phyloP scores from a whole-genome alignment of 1,139 yeast genomes.

The Saccharomyces hybrid region DNA sequence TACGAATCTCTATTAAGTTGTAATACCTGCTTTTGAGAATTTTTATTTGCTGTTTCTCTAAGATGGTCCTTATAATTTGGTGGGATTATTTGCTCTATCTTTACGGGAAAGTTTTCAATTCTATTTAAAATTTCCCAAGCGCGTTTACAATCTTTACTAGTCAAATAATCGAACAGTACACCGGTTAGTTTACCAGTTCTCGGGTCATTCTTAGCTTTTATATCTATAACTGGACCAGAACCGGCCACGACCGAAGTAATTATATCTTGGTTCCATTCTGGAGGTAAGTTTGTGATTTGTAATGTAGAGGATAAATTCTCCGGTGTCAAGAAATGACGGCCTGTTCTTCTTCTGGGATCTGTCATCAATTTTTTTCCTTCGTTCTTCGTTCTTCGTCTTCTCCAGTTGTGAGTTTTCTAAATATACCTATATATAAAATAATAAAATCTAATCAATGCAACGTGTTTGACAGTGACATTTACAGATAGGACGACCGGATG shows the following conservation, averaged over 20 bases:
- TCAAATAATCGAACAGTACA: slow-evolving; percentile 21
- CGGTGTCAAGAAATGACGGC: slow-evolving; percentile 27
- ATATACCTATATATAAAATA: background rate
- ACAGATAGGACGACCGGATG: background rate
- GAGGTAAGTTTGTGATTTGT: slow-evolving; percentile 24
- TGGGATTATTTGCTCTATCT: slow-evolving; percentile 24
- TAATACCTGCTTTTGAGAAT: slow-evolving; percentile 11
- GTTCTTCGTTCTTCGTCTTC: background rate
- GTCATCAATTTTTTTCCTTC: slow-evolving; percentile 11
- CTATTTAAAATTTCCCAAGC: slow-evolving; percentile 21
- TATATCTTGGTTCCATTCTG: slow-evolving; percentile 26
- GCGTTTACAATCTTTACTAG: slow-evolving; percentile 24
- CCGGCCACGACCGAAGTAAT: slow-evolving; percentile 30
- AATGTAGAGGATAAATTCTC: slow-evolving; percentile 26
- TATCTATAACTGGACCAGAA: slow-evolving; percentile 28
- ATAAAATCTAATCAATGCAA: background rate
- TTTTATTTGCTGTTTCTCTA: slow-evolving; percentile 3
- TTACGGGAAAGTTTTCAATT: slow-evolving; percentile 26
- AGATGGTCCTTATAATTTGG: slow-evolving; percentile 14
- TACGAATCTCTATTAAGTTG: slow-evolving; percentile 27
- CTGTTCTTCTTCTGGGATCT: slow-evolving; percentile 29
- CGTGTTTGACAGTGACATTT: background rate
- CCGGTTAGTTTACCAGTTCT: slow-evolving; percentile 25
- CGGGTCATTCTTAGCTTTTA: slow-evolving; percentile 23
- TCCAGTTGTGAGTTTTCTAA: background rate